Base-by-base conservation (phyloP, 2,329 filamentous ascomycete genomes). In the Drechslerella stenobrocha region DNA sequence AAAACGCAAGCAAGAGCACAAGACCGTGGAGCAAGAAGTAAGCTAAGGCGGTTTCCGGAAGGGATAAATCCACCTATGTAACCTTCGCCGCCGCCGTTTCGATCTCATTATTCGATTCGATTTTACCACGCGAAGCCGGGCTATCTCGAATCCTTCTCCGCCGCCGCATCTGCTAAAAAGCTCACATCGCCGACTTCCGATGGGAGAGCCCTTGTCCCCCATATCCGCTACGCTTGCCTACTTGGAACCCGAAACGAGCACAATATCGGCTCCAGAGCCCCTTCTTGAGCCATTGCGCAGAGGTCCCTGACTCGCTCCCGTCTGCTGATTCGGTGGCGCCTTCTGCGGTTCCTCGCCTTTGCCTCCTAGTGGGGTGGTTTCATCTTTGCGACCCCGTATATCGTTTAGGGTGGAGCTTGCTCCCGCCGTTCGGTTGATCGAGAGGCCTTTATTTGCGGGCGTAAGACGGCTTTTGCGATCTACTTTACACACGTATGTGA, bases 121-220 rank as follows among this genome's bases (percentile, higher is more conserved):
- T 59, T 66, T 58, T 42, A 53, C 18, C 37, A 42, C 37, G 37
- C 37, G 37, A 42, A 42, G 11, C 34, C 60, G 47, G 28, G 26
- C 46, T 45, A 57, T 37, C 40, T 40, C 32, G 28, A 46, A 18
- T 28, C 15, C 34, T 22, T 40, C 44, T 28, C 37, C 30, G 30
- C 30, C 52, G 30, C 48, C 42, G 24, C 35, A 40, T 50, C 34
- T 5, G 20, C 32, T 32, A 42, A 48, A n/a, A 58, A 47, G 53
- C 61, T 53, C 37, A 53, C 61, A 66, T 66, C 61, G 61, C 61
- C 61, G 61, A 59, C 47, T 44, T 59, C 61, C 61, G 61, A 66
- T 66, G 61, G 61, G 53, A 53, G 18, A 55, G 18, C 32, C 46
- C 34, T 48, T 20, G 15, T 34, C 23, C 20, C 24, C 24, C 37